Percentiles rank a stretch among this genome's conserved stretches.
phyloP scores from a whole-genome alignment of 371 early-diverging fungal genomes.

The Paraphysoderma sedebokerense region DNA sequence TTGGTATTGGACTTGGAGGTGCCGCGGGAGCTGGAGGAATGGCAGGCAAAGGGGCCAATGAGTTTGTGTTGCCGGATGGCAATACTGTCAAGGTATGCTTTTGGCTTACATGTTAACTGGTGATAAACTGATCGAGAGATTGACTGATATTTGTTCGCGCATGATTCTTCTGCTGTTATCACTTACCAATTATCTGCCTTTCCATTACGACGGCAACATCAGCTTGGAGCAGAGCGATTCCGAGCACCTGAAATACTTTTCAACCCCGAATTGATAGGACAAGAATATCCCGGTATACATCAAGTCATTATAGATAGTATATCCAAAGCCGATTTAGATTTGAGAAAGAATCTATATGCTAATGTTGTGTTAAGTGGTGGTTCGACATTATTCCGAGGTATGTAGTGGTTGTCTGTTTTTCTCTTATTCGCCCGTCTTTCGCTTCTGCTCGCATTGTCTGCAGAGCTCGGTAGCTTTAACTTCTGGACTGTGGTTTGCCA shows the following conservation, averaged over 20 bases:
- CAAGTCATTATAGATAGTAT: constrained; percentile 79
- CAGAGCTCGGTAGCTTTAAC: constrained; percentile 1
- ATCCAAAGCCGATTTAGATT: constrained; percentile 73
- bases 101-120: not conserved
- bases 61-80: constrained; percentile 83
- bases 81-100: constrained; percentile 50
- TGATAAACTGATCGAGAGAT: not conserved
- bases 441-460: not conserved
- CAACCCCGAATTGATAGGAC: constrained; percentile 69
- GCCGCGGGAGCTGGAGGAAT: constrained; percentile 3
- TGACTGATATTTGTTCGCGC: not conserved
- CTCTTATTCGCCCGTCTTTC: not conserved
- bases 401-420: not conserved
- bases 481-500: not conserved
- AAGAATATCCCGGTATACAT: constrained; percentile 76
- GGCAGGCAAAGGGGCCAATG: constrained; percentile 31
- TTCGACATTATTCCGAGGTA: constrained; percentile 55
- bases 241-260: constrained; percentile 68
- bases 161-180: not conserved
- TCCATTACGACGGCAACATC: too few species aligned
- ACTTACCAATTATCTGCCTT: too few species aligned
- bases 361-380: constrained; percentile 90
- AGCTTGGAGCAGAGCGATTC: constrained; percentile 67
- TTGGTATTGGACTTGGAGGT: constrained; percentile 4
- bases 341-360: constrained; percentile 66